phyloP scores from a whole-genome alignment of 306 rosid genomes.

The Gleditsia sinensis region DNA sequence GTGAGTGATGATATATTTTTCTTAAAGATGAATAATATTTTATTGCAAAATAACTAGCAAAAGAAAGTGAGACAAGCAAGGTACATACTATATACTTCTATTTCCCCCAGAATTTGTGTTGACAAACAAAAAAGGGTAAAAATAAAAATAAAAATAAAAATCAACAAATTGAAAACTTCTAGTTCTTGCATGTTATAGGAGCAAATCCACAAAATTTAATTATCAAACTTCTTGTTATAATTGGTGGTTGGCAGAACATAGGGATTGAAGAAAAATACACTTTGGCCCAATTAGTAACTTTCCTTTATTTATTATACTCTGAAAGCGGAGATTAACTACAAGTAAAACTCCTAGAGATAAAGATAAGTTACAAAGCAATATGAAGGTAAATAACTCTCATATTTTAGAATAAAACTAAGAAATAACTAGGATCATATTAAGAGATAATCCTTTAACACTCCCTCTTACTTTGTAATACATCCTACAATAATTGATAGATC shows the following conservation, averaged over 20 bases:
- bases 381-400: too few relatives aligned
- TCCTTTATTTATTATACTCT: neutral
- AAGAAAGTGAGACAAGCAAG: neutral
- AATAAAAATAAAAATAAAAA: too few relatives aligned
- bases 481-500: neutral
- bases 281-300: neutral
- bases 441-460: neutral
- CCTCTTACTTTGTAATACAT: neutral
- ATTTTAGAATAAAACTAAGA: neutral
- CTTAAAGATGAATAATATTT: neutral
- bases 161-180: neutral
- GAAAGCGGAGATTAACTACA: neutral
- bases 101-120: neutral
- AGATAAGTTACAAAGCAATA: too few relatives aligned
- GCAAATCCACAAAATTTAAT: neutral
- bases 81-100: neutral
- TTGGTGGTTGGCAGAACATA: neutral
- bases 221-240: neutral
- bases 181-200: neutral
- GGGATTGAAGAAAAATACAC: neutral
- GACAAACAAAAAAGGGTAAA: neutral
- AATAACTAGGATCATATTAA: neutral
- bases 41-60: neutral
- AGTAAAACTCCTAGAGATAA: neutral
- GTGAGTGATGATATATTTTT: neutral